A percentile compares a stretch with the other conserved stretches of the same genome.
Conservation (phyloP, 495 filamentous ascomycete genomes). For the Trichoderma virens region DNA sequence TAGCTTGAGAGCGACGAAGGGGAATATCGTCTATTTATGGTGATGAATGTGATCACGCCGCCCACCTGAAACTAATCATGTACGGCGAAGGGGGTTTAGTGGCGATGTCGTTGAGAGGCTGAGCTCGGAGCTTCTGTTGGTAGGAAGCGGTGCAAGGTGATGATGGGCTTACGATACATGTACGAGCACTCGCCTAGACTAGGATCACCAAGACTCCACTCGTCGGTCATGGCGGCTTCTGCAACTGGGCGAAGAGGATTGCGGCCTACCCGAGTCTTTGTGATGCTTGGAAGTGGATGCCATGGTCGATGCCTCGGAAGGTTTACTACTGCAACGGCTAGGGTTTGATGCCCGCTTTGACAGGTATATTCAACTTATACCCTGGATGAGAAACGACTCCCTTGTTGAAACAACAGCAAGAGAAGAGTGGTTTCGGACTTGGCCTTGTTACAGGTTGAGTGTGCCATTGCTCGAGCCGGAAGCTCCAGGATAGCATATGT, state of each 20-base stretch:
- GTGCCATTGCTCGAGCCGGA: neutral
- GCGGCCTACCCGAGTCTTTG: neutral
- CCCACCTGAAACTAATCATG: slow-evolving; percentile 3
- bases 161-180: neutral
- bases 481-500: neutral
- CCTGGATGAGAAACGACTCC: too few relatives aligned
- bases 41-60: neutral
- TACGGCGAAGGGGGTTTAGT: neutral
- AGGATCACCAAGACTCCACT: neutral
- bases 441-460: too few relatives aligned
- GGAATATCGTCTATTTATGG: neutral
- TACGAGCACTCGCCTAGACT: too few relatives aligned
- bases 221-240: neutral
- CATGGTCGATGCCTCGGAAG: too few relatives aligned
- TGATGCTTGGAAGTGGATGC: neutral
- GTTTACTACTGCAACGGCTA: too few relatives aligned
- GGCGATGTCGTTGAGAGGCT: neutral
- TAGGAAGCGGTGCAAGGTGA: neutral
- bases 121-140: neutral
- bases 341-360: too few relatives aligned
- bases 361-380: too few relatives aligned
- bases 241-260: neutral
- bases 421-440: too few relatives aligned
- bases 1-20: neutral
- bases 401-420: too few relatives aligned